Conservation (phyloP, 129 eudicot species). For the Lactuca sativa region DNA sequence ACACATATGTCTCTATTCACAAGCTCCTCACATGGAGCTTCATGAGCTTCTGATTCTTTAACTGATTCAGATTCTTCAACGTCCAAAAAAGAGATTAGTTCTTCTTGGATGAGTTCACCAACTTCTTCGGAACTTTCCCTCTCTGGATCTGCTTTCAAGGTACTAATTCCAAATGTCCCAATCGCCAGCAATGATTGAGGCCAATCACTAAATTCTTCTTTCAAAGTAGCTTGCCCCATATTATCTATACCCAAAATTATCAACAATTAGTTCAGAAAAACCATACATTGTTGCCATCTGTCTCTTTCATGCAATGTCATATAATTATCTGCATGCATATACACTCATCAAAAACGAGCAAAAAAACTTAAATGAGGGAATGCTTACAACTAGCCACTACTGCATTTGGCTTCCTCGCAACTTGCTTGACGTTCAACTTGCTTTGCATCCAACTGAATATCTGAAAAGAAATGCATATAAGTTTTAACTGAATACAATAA, state of each 20-base stretch:
- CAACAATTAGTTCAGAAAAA: background rate
- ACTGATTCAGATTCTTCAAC: constrained; percentile 10
- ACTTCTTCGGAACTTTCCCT: constrained; percentile 7
- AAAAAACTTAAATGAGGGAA: background rate
- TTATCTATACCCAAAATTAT: constrained; percentile 26
- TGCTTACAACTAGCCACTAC: constrained; percentile 35
- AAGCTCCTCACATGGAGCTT: constrained; percentile 21
- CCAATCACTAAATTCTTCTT: constrained; percentile 87
- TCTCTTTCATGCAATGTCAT: background rate
- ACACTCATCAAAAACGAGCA: background rate
- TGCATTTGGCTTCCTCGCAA: constrained; percentile 26
- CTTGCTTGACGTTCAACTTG: constrained; percentile 53
- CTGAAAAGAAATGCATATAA: constrained; percentile 30
- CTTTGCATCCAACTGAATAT: constrained; percentile 72
- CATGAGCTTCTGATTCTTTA: constrained; percentile 14
- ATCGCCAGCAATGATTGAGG: constrained; percentile 74
- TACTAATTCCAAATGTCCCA: constrained; percentile 71
- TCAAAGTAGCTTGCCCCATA: constrained; percentile 32
- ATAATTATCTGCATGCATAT: background rate
- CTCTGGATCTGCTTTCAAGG: constrained; percentile 34
- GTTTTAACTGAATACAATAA: constrained; percentile 5
- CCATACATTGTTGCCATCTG: background rate
- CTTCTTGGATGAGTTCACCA: constrained; percentile 32
- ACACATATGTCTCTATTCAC: constrained; percentile 12
- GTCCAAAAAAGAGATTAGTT: constrained; percentile 31